These are phyloP conservation scores for Rubia yunnanensis DNA, from an alignment of 257 asterid species.

Conservation along the genomic window DNA sequence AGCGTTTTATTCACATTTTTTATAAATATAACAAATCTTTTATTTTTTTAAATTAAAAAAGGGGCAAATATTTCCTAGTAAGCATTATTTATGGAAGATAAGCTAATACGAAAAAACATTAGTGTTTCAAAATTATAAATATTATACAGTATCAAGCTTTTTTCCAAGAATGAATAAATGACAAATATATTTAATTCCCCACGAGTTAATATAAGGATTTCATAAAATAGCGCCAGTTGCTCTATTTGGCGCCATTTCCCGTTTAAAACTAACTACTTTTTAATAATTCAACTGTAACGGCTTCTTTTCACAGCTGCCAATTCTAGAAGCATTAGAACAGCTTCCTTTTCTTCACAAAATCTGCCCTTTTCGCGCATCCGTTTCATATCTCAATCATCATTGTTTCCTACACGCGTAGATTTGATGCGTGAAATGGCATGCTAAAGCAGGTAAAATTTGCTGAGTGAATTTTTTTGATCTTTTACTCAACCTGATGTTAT, in stretches of 20 bases:
- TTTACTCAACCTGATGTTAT: neutral
- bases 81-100: too few relatives aligned
- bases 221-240: constrained; percentile 4
- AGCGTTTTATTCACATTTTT: too few relatives aligned
- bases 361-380: neutral
- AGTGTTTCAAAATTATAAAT: too few relatives aligned
- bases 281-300: constrained; percentile 6
- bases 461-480: neutral
- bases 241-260: constrained; percentile 7
- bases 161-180: too few relatives aligned
- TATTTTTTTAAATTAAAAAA: too few relatives aligned
- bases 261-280: constrained; percentile 1
- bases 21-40: too few relatives aligned
- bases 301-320: constrained; percentile 6
- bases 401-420: neutral
- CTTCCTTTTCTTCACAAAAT: constrained; percentile 6
- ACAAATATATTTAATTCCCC: neutral
- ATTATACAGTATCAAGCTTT: neutral
- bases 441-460: constrained; percentile 4
- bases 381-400: constrained; percentile 1
- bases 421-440: neutral
- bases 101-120: too few relatives aligned
- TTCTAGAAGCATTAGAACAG: constrained; percentile 5
- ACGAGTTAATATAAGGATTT: neutral
- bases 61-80: too few relatives aligned